Evolutionary conservation across 805 yeast species (phyloP).

Genomic region (Myxozyma monticola): DNA sequence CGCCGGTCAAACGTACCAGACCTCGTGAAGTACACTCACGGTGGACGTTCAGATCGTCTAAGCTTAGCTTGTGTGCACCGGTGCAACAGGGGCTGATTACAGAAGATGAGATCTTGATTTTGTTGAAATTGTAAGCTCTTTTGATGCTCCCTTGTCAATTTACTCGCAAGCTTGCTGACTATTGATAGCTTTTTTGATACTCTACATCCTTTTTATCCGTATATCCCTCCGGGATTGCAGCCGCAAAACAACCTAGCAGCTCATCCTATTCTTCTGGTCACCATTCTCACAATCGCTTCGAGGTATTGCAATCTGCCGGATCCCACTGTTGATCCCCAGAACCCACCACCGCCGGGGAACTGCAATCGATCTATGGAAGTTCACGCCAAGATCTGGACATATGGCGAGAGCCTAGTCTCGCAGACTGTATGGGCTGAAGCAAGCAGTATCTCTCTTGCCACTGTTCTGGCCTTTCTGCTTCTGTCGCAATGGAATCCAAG

Average conservation of each 20-base stretch:
- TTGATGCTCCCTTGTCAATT: no score
- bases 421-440: slow-evolving; percentile 95
- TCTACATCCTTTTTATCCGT: slow-evolving; percentile 90
- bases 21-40: slow-evolving; percentile 10
- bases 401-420: slow-evolving; percentile 76
- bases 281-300: slow-evolving; percentile 76
- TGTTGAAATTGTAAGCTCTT: slow-evolving; percentile 33
- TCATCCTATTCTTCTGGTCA: slow-evolving; percentile 77
- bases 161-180: slow-evolving; percentile 34
- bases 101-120: slow-evolving; percentile 43
- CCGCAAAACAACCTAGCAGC: slow-evolving; percentile 65
- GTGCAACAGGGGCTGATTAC: slow-evolving; percentile 53
- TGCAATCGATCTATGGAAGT: slow-evolving; percentile 37
- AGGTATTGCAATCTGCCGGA: slow-evolving; percentile 66
- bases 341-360: slow-evolving; percentile 8
- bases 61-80: slow-evolving; percentile 20
- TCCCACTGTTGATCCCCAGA: slow-evolving; percentile 28
- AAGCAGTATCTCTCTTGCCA: slow-evolving; percentile 80
- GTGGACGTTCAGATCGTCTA: slow-evolving; percentile 27
- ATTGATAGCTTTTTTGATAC: slow-evolving; percentile 59
- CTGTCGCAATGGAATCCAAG: slow-evolving; percentile 96
- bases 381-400: slow-evolving; percentile 81
- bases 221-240: slow-evolving; percentile 72
- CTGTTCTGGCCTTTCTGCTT: slow-evolving; percentile 77
- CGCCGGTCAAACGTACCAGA: not conserved